phyloP scores from a whole-genome alignment of 306 rosid species.

The Gastrolobium villosum region DNA sequence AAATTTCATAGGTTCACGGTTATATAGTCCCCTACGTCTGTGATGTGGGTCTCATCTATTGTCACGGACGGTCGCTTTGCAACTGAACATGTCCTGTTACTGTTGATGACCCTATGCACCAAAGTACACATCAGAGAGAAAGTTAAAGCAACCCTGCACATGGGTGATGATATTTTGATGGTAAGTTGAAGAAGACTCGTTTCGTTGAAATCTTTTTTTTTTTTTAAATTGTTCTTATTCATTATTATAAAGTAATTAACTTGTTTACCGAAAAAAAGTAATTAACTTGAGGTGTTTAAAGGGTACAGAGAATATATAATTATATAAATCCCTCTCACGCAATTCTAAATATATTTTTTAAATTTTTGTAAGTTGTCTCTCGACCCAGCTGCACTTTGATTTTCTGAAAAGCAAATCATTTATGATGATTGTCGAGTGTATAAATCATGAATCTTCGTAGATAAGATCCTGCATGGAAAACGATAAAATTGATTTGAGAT shows the following conservation, averaged over 20 bases:
- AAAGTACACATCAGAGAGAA: conserved; percentile 26
- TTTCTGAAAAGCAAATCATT: conserved; percentile 45
- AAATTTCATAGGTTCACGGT: conserved; percentile 20
- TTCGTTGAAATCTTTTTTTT: background rate
- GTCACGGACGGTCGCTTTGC: conserved; percentile 53
- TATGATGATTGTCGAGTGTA: conserved; percentile 29
- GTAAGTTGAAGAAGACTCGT: conserved; percentile 5
- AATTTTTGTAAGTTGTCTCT: conserved; percentile 22
- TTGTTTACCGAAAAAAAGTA: no score
- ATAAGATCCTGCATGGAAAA: conserved; percentile 64
- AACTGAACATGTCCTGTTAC: conserved; percentile 47
- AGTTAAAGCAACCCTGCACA: conserved; percentile 56
- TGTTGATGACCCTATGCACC: conserved; percentile 19
- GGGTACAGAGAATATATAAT: no score
- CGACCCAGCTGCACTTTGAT: conserved; percentile 44
- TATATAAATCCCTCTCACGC: no score
- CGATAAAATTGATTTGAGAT: conserved; percentile 57
- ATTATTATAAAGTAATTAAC: background rate
- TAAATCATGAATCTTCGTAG: conserved; percentile 40
- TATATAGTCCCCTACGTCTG: conserved; percentile 8
- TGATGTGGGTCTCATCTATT: conserved; percentile 50
- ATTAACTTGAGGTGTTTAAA: no score
- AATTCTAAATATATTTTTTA: no score
- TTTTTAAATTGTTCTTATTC: background rate
- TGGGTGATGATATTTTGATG: conserved; percentile 56